phyloP scores from a whole-genome alignment of 495 filamentous ascomycete genomes.

The Cercophora sp. region DNA sequence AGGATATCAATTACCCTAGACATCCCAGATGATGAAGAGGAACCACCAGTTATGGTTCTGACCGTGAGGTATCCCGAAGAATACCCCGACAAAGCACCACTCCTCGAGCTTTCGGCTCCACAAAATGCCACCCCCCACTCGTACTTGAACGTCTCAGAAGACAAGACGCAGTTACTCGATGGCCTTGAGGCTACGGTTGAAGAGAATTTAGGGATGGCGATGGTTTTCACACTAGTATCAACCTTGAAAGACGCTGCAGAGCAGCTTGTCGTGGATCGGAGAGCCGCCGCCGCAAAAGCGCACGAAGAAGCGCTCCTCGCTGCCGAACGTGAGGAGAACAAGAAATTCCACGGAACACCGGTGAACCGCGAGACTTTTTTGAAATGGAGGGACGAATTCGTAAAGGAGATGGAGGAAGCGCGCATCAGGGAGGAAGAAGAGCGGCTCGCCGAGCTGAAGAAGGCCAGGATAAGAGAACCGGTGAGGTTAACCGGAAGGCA shows the following conservation, averaged over 20 bases:
- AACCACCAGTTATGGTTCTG: constrained; percentile 65
- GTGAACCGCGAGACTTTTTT: constrained; percentile 83
- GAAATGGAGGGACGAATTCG: constrained; percentile 75
- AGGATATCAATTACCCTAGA: constrained; percentile 80
- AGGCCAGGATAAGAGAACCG: constrained; percentile 62
- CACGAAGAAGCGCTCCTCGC: constrained; percentile 63
- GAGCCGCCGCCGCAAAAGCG: constrained; percentile 53
- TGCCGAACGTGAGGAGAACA: constrained; percentile 87
- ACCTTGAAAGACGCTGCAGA: constrained; percentile 86
- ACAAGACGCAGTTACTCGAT: constrained; percentile 67
- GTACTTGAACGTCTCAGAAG: constrained; percentile 52
- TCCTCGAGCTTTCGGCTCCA: constrained; percentile 68
- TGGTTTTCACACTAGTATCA: constrained; percentile 89
- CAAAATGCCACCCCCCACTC: constrained; percentile 64
- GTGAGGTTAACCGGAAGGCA: constrained; percentile 70
- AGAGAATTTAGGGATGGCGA: constrained; percentile 95
- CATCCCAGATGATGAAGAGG: constrained; percentile 50
- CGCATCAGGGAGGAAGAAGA: constrained; percentile 61
- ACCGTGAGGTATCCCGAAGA: constrained; percentile 78
- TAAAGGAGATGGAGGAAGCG: constrained; percentile 71
- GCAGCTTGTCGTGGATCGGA: constrained; percentile 66
- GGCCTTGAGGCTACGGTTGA: constrained; percentile 66
- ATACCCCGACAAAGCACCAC: constrained; percentile 83
- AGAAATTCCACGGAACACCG: constrained; percentile 88
- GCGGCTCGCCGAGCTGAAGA: constrained; percentile 69